These are phyloP conservation scores for Hyaloscypha bicolor DNA, from an alignment of 495 filamentous ascomycete genomes.

Conservation along the genomic window DNA sequence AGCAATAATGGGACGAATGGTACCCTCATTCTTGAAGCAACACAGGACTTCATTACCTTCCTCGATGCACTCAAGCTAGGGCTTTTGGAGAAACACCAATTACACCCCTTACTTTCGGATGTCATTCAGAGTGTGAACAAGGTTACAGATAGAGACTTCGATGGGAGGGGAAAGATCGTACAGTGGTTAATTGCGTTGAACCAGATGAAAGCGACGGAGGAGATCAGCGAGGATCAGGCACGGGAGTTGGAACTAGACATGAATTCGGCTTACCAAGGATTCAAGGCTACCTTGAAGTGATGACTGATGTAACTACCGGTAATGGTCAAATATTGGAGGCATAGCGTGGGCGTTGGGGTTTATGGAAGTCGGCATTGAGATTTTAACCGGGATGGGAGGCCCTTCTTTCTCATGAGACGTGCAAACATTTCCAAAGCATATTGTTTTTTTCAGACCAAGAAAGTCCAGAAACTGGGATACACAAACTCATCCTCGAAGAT, in stretches of 20 bases:
- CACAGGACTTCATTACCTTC: conserved; percentile 98
- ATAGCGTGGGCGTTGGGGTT: conserved; percentile 15
- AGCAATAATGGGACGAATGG: conserved; percentile 62
- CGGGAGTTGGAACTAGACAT: conserved; percentile 88
- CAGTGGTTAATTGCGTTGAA: conserved; percentile 97
- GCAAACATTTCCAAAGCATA: neutral
- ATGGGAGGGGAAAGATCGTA: conserved; percentile 93
- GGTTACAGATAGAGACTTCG: conserved; percentile 91
- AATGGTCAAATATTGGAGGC: neutral
- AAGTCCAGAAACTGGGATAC: conserved; percentile 97
- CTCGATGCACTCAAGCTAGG: conserved; percentile 90
- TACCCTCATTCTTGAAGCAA: conserved; percentile 79
- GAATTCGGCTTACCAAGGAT: conserved; percentile 87
- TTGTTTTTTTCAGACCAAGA: conserved; percentile 63
- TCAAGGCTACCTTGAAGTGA: conserved; percentile 71
- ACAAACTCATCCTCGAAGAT: conserved; percentile 99
- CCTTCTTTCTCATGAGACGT: neutral
- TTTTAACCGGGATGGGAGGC: neutral
- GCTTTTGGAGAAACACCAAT: conserved; percentile 88
- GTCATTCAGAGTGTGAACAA: conserved; percentile 96
- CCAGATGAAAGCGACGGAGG: conserved; percentile 94
- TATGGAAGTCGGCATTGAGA: neutral
- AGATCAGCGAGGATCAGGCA: conserved; percentile 83
- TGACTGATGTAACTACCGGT: neutral
- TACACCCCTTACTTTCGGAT: conserved; percentile 91